Conservation (phyloP, 495 filamentous ascomycete species). For the Lasiosphaeriaceae sp. region DNA sequence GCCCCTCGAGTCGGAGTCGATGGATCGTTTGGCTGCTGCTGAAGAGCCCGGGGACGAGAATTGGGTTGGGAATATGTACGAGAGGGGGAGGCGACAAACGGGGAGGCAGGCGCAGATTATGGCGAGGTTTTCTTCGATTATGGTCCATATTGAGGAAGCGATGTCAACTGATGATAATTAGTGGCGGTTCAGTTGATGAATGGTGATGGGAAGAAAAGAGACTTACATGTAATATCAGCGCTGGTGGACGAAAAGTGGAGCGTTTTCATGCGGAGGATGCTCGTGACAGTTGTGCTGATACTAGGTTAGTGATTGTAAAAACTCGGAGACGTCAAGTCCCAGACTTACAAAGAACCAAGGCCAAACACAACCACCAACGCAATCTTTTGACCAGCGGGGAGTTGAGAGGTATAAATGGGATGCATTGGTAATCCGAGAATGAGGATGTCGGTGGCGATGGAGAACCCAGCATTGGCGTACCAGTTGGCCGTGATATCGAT, state of each 20-base stretch:
- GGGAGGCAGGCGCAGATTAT: conserved; percentile 48
- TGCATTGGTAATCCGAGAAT: conserved; percentile 34
- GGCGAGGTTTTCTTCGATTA: conserved; percentile 41
- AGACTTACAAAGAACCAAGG: conserved; percentile 32
- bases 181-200: not conserved
- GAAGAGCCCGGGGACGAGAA: conserved; percentile 12
- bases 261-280: conserved; percentile 21
- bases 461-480: conserved; percentile 26
- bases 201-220: not conserved
- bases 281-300: conserved; percentile 16
- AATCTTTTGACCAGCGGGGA: conserved; percentile 29
- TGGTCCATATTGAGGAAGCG: conserved; percentile 42
- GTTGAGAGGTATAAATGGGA: conserved; percentile 29
- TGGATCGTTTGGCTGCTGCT: no score
- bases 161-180: conserved; percentile 19
- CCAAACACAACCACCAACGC: conserved; percentile 35
- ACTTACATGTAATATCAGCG: conserved; percentile 19
- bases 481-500: conserved; percentile 24
- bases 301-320: not conserved
- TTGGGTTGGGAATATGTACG: conserved; percentile 17
- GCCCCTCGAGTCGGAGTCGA: no score
- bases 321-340: not conserved
- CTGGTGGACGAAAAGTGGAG: conserved; percentile 16
- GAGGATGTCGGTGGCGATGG: conserved; percentile 25
- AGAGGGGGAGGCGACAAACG: conserved; percentile 29